phyloP scores from a whole-genome alignment of 1,284 basidiomycete genomes.

The Ganoderma sinense region DNA sequence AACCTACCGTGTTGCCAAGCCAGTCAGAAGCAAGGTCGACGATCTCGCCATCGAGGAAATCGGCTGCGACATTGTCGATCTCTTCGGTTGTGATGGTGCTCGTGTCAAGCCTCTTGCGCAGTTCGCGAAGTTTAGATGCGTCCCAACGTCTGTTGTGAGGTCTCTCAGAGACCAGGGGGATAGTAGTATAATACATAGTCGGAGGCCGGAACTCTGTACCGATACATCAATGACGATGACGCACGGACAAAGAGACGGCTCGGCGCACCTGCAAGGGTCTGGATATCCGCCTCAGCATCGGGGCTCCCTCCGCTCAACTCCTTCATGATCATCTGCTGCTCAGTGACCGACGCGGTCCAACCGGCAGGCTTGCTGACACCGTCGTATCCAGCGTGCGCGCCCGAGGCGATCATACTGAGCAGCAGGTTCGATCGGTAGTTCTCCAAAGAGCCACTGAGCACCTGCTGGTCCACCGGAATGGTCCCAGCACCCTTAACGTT shows the following conservation, averaged over 20 bases:
- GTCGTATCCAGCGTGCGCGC: conserved; percentile 77
- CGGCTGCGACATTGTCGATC: conserved; percentile 88
- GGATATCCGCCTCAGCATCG: conserved; percentile 85
- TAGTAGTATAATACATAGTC: conserved; percentile 93
- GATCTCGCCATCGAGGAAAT: conserved; percentile 90
- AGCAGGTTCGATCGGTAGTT: conserved; percentile 94
- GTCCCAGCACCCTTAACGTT: conserved; percentile 88
- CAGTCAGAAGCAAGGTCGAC: conserved; percentile 98
- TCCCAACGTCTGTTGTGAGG: conserved; percentile 90
- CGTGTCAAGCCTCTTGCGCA: conserved; percentile 90
- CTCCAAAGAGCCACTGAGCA: conserved; percentile 88
- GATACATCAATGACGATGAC: conserved; percentile 18
- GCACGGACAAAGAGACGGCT: not conserved
- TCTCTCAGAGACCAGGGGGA: conserved; percentile 86
- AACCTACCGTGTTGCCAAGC: conserved; percentile 94
- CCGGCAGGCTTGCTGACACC: conserved; percentile 64
- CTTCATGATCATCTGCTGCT: conserved; percentile 96
- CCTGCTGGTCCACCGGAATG: conserved; percentile 90
- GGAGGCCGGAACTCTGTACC: conserved; percentile 81
- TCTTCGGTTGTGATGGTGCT: conserved; percentile 87
- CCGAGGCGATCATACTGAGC: conserved; percentile 88
- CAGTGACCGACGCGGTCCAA: conserved; percentile 75
- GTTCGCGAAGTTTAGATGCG: conserved; percentile 92
- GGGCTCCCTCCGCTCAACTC: conserved; percentile 83
- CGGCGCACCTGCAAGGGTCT: conserved; percentile 80